Conservation (phyloP, 2,329 filamentous ascomycete species). For the Pezicula radicicola region DNA sequence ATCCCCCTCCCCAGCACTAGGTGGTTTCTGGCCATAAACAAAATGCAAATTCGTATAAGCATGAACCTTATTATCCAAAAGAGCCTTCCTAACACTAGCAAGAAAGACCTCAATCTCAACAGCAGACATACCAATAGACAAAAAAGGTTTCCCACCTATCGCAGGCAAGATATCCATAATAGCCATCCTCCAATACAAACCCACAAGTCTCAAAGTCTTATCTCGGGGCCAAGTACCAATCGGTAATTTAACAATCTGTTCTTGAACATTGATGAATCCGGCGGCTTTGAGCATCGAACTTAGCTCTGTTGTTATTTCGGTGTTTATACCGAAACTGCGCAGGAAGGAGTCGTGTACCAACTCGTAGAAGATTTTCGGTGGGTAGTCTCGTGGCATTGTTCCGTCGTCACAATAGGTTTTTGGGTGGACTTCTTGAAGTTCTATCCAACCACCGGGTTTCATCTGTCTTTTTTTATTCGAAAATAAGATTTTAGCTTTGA, state of each 20-base stretch:
- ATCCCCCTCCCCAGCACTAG: too few relatives aligned
- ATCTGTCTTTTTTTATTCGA: constrained; percentile 3
- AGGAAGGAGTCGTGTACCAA: constrained; percentile 1
- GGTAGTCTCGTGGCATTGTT: constrained; percentile 5
- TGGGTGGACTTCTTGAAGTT: constrained; percentile 9
- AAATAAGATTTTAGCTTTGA: neutral
- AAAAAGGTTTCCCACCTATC: constrained; percentile 27
- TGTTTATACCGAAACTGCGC: constrained; percentile 7
- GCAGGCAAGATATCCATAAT: constrained; percentile 15
- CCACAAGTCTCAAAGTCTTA: constrained; percentile 46
- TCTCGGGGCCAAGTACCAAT: constrained; percentile 48
- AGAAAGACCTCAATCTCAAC: constrained; percentile 32
- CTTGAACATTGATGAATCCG: constrained; percentile 49
- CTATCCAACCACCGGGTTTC: constrained; percentile 12
- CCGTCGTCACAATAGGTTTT: constrained; percentile 7
- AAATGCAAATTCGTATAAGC: constrained; percentile 20
- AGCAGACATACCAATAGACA: constrained; percentile 28
- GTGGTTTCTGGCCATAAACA: neutral
- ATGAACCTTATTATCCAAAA: constrained; percentile 31
- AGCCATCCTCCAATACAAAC: constrained; percentile 19
- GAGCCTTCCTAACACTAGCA: constrained; percentile 31
- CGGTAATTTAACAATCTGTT: constrained; percentile 45
- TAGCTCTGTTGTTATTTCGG: constrained; percentile 22
- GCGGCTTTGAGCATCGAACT: constrained; percentile 38
- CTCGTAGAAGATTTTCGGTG: neutral